Base-by-base conservation (phyloP, 2,329 filamentous ascomycete species). In the Emergomyces africanus region DNA sequence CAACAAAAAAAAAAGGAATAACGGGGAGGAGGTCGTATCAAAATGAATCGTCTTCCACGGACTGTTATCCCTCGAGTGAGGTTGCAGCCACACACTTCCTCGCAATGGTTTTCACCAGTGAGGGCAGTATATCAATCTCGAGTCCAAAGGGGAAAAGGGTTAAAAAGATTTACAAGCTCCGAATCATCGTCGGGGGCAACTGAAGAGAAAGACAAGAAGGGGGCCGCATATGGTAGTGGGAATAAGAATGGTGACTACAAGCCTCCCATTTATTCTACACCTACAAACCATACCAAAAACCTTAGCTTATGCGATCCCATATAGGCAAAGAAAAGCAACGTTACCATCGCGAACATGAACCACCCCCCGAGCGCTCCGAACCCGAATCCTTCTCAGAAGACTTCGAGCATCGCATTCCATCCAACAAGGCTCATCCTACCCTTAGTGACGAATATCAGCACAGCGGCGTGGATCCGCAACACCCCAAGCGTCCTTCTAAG, bases 381-480 rank as follows among this genome's bases (percentile, higher is more conserved):
- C 12, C 61, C 12, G 58, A 60, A 6, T 48, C 59, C 10, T 64
- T 64, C 53, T 42, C 56, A 23, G 55, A 62, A 57, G 62, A 64
- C 28, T 64, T 64, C 51, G 62, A 64, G 41, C 23, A 54, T 23
- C 62, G 57, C 1, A 63, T 63, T 33, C 61, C 61, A 15, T 62
- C 60, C 25, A 64, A 64, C 60, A 59, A 62, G 41, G 60, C 63
- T 41, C 62, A 56, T 18, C 59, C 61, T 10, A 57, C 61, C 6
- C 62, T 63, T 35, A 58, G 58, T 42, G 62, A 64, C 14, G 59
- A 58, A 61, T 64, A 61, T 42, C 62, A 63, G 55, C 62, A 63
- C 50, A 61, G 61, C 35, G 62, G 62, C 44, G 30, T 30, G 1
- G 62, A 64, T 50, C 41, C 44, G 23, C 58, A 63, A 20, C 62